Evolutionary conservation across 805 yeast genomes (phyloP).

Genomic region (Saturnispora galanensis): DNA sequence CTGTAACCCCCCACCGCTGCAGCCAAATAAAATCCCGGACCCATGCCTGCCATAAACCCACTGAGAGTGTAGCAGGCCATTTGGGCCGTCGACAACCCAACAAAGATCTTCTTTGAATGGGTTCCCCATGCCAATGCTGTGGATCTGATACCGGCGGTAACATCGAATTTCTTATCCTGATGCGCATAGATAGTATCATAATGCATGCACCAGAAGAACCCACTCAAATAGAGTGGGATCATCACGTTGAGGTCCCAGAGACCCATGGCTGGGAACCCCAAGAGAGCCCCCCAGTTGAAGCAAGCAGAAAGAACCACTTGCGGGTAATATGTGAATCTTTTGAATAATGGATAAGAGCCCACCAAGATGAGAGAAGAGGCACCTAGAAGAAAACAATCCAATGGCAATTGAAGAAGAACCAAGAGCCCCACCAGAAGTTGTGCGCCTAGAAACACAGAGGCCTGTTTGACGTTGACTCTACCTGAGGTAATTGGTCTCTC

Average conservation of each 20-base stretch:
- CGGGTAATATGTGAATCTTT: slow-evolving; percentile 92
- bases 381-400: slow-evolving; percentile 74
- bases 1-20: slow-evolving; percentile 61
- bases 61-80: slow-evolving; percentile 52
- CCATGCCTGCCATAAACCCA: slow-evolving; percentile 70
- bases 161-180: slow-evolving; percentile 86
- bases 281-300: slow-evolving; percentile 88
- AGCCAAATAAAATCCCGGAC: slow-evolving; percentile 72
- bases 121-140: slow-evolving; percentile 95
- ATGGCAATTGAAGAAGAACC: slow-evolving; percentile 63
- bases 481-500: slow-evolving; percentile 93
- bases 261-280: slow-evolving; percentile 96
- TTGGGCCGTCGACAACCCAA: slow-evolving; percentile 59
- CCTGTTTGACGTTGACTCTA: slow-evolving; percentile 60
- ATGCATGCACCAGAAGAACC: slow-evolving; percentile 87
- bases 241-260: slow-evolving; percentile 69
- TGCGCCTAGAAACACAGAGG: slow-evolving; percentile 57
- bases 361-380: slow-evolving; percentile 73
- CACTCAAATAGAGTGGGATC: slow-evolving; percentile 65
- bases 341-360: slow-evolving; percentile 83
- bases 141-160: slow-evolving; percentile 85
- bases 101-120: slow-evolving; percentile 58
- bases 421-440: slow-evolving; percentile 69
- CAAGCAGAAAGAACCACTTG: slow-evolving; percentile 74
- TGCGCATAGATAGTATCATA: slow-evolving; percentile 97